Base-by-base conservation (phyloP, 2,329 filamentous ascomycete species). In the Dothideomycetidae sp. region DNA sequence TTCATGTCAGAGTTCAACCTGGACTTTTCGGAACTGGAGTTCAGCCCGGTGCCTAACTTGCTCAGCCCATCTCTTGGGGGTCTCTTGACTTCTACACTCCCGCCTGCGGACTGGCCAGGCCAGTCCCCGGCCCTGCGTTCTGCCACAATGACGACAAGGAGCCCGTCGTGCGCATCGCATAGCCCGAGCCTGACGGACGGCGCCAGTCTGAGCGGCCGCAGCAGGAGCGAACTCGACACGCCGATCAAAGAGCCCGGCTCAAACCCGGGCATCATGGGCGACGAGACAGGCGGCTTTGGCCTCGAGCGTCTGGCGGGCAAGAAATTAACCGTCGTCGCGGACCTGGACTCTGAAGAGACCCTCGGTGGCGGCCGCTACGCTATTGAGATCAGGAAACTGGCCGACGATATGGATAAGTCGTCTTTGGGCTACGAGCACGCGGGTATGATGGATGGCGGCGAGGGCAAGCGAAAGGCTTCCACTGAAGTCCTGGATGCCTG, bases 1-100 rank as follows among this genome's bases (percentile, higher is more conserved):
- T 31, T 42, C 10, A 38, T 41, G 12, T 40, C 42, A 13, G 42
- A 42, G 14, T 40, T 44, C 21, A 38, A 38, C 36, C 30, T 38
- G 28, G 42, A 42, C 31, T 39, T 44, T 21, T 44, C 42, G 13
- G 34, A 41, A 10, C 32, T 44, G 21, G 7, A 7, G 7, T 26
- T 26, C 21, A 26, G 21, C 21, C 21, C 21, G n/a, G 21, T 26
- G 21, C 21, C 21, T 7, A 26, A 26, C n/a, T n/a, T 26, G 21
- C 21, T 26, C 7, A 26, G 21, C 21, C 21, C 21, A 26, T 26
- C 21, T 7, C 21, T 26, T 7, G 21, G 21, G 7, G 21, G 21
- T 26, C 21, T 26, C 7, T 26, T 26, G 21, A 26, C 21, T 26
- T 26, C 21, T 7, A 26, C 21, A n/a, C 7, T 26, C 21, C 21